Evolutionary conservation across 345 rosid genomes (phyloP).

Genomic region (Geranium rotundifolium): DNA sequence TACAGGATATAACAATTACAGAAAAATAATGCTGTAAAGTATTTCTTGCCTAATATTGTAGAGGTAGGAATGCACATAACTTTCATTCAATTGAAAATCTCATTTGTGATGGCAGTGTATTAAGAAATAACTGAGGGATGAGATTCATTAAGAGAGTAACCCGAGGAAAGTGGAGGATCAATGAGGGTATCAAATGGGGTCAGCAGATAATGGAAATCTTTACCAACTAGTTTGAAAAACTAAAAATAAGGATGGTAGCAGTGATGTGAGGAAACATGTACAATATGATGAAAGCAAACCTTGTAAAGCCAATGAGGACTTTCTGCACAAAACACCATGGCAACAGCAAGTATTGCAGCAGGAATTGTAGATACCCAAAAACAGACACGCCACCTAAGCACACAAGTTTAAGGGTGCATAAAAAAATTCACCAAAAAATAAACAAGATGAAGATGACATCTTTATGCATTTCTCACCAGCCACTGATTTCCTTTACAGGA

Average conservation of each 20-base stretch:
- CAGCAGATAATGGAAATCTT: no score
- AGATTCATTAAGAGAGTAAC: no score
- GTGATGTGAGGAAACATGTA: neutral
- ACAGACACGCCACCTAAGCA: slow-evolving; percentile 87
- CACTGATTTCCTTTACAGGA: slow-evolving; percentile 64
- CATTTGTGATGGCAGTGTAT: no score
- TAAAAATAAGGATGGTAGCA: neutral
- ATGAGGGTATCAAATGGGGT: no score
- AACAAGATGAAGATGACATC: neutral
- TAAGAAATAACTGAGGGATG: no score
- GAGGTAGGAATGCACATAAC: no score
- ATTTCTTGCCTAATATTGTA: no score
- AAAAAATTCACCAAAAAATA: neutral
- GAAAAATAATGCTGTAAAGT: no score
- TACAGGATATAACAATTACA: no score
- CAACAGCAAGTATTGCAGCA: slow-evolving; percentile 65
- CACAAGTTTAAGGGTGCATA: slow-evolving; percentile 3
- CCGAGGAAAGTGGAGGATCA: no score
- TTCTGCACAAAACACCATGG: slow-evolving; percentile 76
- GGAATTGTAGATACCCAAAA: slow-evolving; percentile 82
- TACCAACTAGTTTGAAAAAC: no score
- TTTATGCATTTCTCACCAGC: slow-evolving; percentile 45
- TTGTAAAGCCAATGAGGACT: slow-evolving; percentile 87
- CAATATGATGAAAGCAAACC: slow-evolving; percentile 29
- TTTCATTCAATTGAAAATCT: no score